A percentile compares a stretch with the other conserved stretches of the same genome.
phyloP scores from a whole-genome alignment of 192 early-diverging fungal species.

The Mortierella claussenii region DNA sequence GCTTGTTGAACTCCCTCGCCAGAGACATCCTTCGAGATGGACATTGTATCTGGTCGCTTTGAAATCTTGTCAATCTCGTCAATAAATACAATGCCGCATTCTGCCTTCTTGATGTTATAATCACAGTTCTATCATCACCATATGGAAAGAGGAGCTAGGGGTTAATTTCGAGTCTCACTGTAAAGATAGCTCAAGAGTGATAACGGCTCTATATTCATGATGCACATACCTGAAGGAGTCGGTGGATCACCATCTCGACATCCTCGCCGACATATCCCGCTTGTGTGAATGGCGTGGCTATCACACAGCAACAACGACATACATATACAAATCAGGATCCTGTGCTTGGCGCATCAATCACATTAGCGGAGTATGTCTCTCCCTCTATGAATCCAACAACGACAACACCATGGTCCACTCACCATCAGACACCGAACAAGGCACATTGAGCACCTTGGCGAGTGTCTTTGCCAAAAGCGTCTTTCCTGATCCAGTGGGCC shows the following conservation, averaged over 20 bases:
- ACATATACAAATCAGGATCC: background rate
- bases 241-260: constrained; percentile 86
- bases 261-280: constrained; percentile 94
- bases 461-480: constrained; percentile 85
- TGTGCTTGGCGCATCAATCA: no score
- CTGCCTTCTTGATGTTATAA: constrained; percentile 86
- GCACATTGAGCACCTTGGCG: constrained; percentile 85
- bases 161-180: background rate
- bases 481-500: constrained; percentile 90
- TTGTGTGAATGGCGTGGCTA: constrained; percentile 87
- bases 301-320: no score
- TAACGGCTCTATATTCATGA: background rate
- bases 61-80: constrained; percentile 96
- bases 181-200: no score
- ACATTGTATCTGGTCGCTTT: constrained; percentile 75
- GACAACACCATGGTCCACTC: no score
- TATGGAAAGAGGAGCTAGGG: background rate
- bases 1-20: constrained; percentile 95
- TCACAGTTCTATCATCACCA: constrained; percentile 75
- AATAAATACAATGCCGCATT: constrained; percentile 91
- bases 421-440: constrained; percentile 89
- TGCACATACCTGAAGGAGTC: constrained; percentile 73
- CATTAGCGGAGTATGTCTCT: no score
- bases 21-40: constrained; percentile 85
- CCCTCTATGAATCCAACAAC: no score